Base-by-base conservation (phyloP, 1,284 basidiomycete species). In the Phylloporus sp. region DNA sequence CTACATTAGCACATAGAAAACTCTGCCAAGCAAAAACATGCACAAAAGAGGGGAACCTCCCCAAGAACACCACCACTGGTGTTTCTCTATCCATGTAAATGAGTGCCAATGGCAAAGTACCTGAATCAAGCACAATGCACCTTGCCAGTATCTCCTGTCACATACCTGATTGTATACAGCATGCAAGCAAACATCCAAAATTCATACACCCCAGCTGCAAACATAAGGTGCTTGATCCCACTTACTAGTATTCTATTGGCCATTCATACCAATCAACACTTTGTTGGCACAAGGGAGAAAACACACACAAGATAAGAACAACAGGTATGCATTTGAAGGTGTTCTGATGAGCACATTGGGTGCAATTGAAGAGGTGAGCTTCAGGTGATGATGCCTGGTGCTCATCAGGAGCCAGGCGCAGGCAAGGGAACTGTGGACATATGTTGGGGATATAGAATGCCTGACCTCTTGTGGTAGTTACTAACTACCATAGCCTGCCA, bases 321-420 rank as follows among this genome's bases (percentile, higher is more conserved):
- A 37, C 22, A 32, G 77, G 74, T 34, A 80, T 64, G 49, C 62
- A 68, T 61, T 82, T 80, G 31, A 82, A 68, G 2, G 79, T 80
- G 70, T 82, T 82, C 58, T 77, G 77, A 64, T 79, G 79, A n/a
- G 76, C 73, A 67, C 78, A 76, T 62, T 80, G 78, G 22, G 73
- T 76, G 61, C 78, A 80, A 64, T 79, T 79, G 68, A 77, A 80
- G 46, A 70, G 65, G 15, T 70, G 61, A 0, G 78, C 77, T 1
- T 68, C 71, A 32, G 50, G 64, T 10, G 74, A n/a, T n/a, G n/a
- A 76, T 29, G 68, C 69, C 22, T 74, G 73, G 4, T 72, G 76
- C 58, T 79, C 74, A 26, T 22, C 15, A 24, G 22, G 5, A 13
- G 24, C 7, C n/a, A 13, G 24, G 24, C 46, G 24, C 44, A 18